These are phyloP conservation scores for Lachancea waltii DNA, from an alignment of 805 yeast species.

Conservation along the genomic window DNA sequence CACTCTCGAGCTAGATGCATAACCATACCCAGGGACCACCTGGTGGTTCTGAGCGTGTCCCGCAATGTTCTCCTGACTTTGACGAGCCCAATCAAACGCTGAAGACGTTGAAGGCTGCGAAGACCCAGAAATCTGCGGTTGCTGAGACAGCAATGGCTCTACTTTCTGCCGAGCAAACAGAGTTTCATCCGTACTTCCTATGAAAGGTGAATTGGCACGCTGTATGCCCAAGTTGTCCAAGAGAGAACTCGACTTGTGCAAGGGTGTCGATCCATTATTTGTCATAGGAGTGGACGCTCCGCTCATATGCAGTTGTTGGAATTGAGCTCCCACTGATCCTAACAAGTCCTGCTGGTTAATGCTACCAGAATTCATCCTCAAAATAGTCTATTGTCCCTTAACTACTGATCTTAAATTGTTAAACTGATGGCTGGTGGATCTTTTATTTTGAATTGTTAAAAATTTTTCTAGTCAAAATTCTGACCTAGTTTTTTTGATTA, in stretches of 20 bases:
- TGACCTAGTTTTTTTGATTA: too few species aligned
- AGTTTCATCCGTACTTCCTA: neutral
- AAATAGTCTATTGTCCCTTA: neutral
- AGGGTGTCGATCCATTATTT: slow-evolving; percentile 9
- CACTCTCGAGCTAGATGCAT: neutral
- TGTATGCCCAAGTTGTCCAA: slow-evolving; percentile 26
- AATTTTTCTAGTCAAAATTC: slow-evolving; percentile 3
- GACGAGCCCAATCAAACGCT: slow-evolving; percentile 9
- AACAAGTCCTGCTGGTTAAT: slow-evolving; percentile 13
- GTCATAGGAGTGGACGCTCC: slow-evolving; percentile 11
- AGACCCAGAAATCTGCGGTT: slow-evolving; percentile 4
- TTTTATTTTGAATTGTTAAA: neutral
- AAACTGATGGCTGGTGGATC: neutral
- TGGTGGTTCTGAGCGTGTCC: neutral
- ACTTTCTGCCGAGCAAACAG: slow-evolving; percentile 3
- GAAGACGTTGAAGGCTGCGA: slow-evolving; percentile 13
- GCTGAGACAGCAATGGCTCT: neutral
- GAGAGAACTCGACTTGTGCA: slow-evolving; percentile 20
- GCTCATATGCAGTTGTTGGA: slow-evolving; percentile 13
- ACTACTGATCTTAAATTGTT: neutral
- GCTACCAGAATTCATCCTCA: slow-evolving; percentile 12
- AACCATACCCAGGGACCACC: neutral
- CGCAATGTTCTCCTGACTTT: neutral
- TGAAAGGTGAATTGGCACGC: slow-evolving; percentile 22
- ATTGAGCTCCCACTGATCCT: slow-evolving; percentile 18